phyloP scores from a whole-genome alignment of 2,329 filamentous ascomycete genomes.

The Fusarium sp. region DNA sequence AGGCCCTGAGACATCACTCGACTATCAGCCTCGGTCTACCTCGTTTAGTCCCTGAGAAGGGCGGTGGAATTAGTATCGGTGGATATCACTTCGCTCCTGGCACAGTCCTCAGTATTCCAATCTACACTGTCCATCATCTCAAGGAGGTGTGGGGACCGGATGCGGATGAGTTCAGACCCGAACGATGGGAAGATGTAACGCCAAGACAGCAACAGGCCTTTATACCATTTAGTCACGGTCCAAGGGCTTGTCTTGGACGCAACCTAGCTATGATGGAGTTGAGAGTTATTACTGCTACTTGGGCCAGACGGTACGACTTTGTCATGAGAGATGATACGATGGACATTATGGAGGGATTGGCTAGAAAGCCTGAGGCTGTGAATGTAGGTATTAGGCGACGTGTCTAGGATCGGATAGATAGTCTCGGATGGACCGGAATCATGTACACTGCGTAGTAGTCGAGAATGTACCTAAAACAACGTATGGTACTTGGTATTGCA shows the following conservation, averaged over 20 bases:
- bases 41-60: neutral
- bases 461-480: neutral
- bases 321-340: neutral
- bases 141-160: conserved; percentile 2
- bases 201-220: neutral
- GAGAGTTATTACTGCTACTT: neutral
- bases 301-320: neutral
- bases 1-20: neutral
- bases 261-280: conserved; percentile 1
- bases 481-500: too few species aligned
- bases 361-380: neutral
- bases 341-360: neutral
- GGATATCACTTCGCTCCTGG: conserved; percentile 3
- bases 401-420: neutral
- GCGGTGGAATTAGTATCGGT: neutral
- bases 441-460: neutral
- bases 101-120: neutral
- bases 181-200: conserved; percentile 4
- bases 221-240: conserved; percentile 2
- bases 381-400: neutral
- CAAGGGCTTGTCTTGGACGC: neutral
- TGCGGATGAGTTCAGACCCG: neutral
- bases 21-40: conserved; percentile 2
- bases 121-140: neutral
- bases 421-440: neutral